These are phyloP conservation scores for Aspergillus texensis DNA, from an alignment of 2,329 filamentous ascomycete species.

Conservation along the genomic window DNA sequence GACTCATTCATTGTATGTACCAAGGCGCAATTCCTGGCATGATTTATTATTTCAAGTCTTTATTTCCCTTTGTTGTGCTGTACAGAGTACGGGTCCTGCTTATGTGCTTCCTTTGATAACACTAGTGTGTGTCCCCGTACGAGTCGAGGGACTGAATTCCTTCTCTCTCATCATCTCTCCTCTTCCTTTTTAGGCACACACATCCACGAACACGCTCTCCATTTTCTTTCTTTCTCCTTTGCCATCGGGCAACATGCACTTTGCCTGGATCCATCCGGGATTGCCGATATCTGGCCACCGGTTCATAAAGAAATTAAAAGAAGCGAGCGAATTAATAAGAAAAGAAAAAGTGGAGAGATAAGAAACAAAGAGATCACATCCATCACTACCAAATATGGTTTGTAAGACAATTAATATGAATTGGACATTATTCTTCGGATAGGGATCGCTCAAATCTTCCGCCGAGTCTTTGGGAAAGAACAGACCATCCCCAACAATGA, in stretches of 20 bases:
- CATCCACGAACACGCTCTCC: background rate
- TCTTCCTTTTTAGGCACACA: background rate
- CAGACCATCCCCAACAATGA: background rate
- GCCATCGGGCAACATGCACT: background rate
- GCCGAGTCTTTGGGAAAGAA: background rate
- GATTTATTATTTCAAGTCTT: background rate
- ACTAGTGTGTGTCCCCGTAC: background rate
- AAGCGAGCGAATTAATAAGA: background rate
- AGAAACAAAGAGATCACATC: background rate
- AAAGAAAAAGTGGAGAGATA: background rate
- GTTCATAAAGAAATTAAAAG: background rate
- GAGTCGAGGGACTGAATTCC: no score
- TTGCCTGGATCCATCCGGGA: background rate
- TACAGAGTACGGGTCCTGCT: background rate
- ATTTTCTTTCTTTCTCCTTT: background rate
- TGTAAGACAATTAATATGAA: background rate
- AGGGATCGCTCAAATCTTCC: no score
- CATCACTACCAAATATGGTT: background rate
- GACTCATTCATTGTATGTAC: background rate
- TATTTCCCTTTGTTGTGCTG: background rate
- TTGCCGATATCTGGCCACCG: background rate
- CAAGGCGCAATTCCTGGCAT: background rate
- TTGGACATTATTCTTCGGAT: background rate
- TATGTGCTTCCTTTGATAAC: background rate
- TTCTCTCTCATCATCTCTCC: background rate